Evolutionary conservation across 768 basidiomycete genomes (phyloP).

Genomic region (Boletus bicolor): DNA sequence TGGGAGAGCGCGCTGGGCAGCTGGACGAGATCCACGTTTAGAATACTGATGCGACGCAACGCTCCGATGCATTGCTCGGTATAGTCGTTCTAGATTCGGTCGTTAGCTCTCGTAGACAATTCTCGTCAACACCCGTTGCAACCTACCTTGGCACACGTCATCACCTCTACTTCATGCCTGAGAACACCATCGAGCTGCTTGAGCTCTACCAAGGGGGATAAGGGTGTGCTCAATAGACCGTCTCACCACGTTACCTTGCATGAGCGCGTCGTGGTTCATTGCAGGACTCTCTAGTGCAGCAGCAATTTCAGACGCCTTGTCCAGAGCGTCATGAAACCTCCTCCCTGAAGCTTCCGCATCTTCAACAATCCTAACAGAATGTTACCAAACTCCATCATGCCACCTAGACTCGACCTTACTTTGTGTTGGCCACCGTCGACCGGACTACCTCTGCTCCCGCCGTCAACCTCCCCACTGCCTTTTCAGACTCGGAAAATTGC

Average conservation of each 20-base stretch:
- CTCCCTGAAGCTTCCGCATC: slow-evolving; percentile 55
- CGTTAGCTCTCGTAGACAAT: not conserved
- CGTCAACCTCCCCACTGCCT: slow-evolving; percentile 49
- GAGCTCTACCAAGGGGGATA: slow-evolving; percentile 46
- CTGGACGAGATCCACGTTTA: slow-evolving; percentile 80
- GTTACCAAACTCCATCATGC: not conserved
- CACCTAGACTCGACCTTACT: slow-evolving; percentile 35
- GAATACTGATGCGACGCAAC: slow-evolving; percentile 70
- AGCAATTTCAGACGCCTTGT: slow-evolving; percentile 50
- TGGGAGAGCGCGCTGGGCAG: slow-evolving; percentile 61
- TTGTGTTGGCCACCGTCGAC: slow-evolving; percentile 41
- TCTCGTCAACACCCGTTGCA: not conserved
- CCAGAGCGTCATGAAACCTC: slow-evolving; percentile 57
- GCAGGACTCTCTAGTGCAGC: slow-evolving; percentile 54
- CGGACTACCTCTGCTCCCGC: slow-evolving; percentile 61
- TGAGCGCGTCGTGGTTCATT: slow-evolving; percentile 45
- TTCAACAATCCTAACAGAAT: slow-evolving; percentile 46
- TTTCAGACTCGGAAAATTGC: slow-evolving; percentile 54
- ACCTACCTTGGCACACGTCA: slow-evolving; percentile 54
- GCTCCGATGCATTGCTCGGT: slow-evolving; percentile 63
- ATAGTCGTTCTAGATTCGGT: slow-evolving; percentile 57
- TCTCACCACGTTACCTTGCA: slow-evolving; percentile 44
- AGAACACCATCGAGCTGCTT: slow-evolving; percentile 59
- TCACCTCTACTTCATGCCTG: slow-evolving; percentile 56
- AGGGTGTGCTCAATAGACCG: not conserved